Conservation (phyloP, 139 green algal genomes). For the Zygnema circumcarinatum region DNA sequence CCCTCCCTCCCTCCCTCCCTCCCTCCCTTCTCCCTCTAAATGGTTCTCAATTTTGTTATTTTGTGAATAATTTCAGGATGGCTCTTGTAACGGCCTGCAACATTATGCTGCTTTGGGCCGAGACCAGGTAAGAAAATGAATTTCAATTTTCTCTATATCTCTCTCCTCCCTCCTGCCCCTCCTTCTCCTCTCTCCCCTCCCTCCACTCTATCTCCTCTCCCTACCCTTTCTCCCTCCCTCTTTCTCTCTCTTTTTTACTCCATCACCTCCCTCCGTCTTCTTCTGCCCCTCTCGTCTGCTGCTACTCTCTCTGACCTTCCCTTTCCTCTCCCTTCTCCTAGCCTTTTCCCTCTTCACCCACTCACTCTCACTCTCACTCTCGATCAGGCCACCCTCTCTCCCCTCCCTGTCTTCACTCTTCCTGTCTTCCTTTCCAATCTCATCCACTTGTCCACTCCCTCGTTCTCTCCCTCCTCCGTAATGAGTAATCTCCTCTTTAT, state of each 20-base stretch:
- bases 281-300: too few species aligned
- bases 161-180: neutral
- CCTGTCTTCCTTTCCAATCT: neutral
- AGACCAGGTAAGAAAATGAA: constrained; percentile 68
- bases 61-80: too few species aligned
- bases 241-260: neutral
- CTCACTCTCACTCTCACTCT: neutral
- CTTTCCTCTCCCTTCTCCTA: constrained; percentile 14
- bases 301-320: neutral
- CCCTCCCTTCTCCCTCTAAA: too few species aligned
- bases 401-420: neutral
- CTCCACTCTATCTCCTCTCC: neutral
- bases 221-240: constrained; percentile 1
- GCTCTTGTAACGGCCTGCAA: constrained; percentile 97
- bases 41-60: too few species aligned
- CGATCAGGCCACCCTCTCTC: constrained; percentile 12
- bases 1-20: neutral
- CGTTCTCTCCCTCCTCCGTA: constrained; percentile 2
- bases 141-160: neutral
- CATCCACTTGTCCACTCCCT: neutral
- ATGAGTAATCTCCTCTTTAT: too few species aligned
- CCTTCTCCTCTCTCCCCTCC: neutral
- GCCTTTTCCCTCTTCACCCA: neutral
- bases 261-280: too few species aligned
- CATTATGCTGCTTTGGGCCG: constrained; percentile 94